Conservation (phyloP, 768 basidiomycete genomes). For the Daedalea quercina region DNA sequence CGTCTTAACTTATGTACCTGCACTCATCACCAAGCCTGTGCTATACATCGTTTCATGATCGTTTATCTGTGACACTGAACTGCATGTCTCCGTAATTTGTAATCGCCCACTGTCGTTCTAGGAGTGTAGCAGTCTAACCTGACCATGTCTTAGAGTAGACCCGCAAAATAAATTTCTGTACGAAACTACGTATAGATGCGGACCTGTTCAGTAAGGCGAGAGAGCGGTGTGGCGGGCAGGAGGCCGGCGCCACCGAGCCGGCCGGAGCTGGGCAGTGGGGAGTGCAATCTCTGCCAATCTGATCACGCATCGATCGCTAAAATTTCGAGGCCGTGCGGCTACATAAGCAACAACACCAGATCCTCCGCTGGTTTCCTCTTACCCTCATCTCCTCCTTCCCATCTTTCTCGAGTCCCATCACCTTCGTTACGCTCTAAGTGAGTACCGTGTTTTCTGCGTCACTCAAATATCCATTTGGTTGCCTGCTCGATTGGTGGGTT, state of each 20-base stretch:
- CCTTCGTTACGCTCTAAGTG: constrained; percentile 35
- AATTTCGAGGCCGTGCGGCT: constrained; percentile 22
- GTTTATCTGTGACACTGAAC: not conserved
- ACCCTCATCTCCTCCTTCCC: constrained; percentile 37
- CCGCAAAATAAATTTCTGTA: not conserved
- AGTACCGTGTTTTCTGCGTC: constrained; percentile 18
- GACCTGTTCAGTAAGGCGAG: not conserved
- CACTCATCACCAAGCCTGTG: not conserved
- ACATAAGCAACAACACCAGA: constrained; percentile 26
- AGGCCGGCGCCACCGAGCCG: not conserved
- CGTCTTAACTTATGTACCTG: constrained; percentile 5
- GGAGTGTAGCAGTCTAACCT: not conserved
- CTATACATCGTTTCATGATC: constrained; percentile 2
- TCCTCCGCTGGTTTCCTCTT: constrained; percentile 24
- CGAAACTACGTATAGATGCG: too few relatives aligned
- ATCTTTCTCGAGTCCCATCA: constrained; percentile 35
- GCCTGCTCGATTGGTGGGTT: not conserved
- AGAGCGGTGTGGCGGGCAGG: not conserved
- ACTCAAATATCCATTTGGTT: constrained; percentile 4
- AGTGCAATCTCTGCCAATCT: constrained; percentile 18
- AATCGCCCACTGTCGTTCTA: not conserved
- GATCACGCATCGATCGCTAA: constrained; percentile 22
- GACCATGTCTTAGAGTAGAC: not conserved
- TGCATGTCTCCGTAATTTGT: constrained; percentile 2
- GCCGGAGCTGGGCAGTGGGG: constrained; percentile 3